Conservation (phyloP, 1,284 basidiomycete genomes). For the Moesziomyces antarcticus region DNA sequence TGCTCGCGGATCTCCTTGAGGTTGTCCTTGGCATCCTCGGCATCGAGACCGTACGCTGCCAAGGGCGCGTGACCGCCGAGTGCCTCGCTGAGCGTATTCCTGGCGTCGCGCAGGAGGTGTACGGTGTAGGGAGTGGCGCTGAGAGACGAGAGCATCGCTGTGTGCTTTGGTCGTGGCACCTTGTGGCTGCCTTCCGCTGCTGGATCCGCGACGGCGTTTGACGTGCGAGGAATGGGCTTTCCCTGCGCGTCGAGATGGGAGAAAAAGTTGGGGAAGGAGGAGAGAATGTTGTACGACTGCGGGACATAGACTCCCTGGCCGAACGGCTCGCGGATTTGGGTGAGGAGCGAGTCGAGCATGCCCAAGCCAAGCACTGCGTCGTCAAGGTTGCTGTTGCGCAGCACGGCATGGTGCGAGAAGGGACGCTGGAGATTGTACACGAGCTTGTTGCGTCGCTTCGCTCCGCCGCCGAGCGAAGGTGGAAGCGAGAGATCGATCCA, state of each 20-base stretch:
- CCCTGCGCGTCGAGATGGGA: slow-evolving; percentile 20
- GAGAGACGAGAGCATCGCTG: slow-evolving; percentile 52
- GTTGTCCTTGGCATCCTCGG: slow-evolving; percentile 47
- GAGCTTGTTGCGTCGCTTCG: slow-evolving; percentile 9
- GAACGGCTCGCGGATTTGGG: slow-evolving; percentile 27
- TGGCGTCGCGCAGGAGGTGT: slow-evolving; percentile 33
- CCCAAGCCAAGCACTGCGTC: slow-evolving; percentile 25
- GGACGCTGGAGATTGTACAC: slow-evolving; percentile 24
- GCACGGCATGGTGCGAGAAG: slow-evolving; percentile 32
- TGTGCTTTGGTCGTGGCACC: slow-evolving; percentile 11
- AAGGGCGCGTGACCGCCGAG: slow-evolving; percentile 53
- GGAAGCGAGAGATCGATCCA: slow-evolving; percentile 46
- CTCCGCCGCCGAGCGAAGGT: not conserved
- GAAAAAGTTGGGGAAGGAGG: slow-evolving; percentile 53
- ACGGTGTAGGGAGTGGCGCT: slow-evolving; percentile 46
- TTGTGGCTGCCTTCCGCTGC: not conserved
- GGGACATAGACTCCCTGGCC: slow-evolving; percentile 44
- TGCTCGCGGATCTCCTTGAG: slow-evolving; percentile 59
- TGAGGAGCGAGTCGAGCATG: slow-evolving; percentile 40
- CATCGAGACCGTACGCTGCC: slow-evolving; percentile 49
- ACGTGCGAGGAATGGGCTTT: slow-evolving; percentile 15
- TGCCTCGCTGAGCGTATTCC: slow-evolving; percentile 35
- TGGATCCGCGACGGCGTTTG: not conserved
- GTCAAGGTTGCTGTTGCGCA: slow-evolving; percentile 34
- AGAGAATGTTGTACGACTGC: slow-evolving; percentile 50